Percentiles rank a stretch among this genome's conserved stretches.
Evolutionary conservation across 2,329 filamentous ascomycete species (phyloP).

Genomic region (Scytalidium sp.): DNA sequence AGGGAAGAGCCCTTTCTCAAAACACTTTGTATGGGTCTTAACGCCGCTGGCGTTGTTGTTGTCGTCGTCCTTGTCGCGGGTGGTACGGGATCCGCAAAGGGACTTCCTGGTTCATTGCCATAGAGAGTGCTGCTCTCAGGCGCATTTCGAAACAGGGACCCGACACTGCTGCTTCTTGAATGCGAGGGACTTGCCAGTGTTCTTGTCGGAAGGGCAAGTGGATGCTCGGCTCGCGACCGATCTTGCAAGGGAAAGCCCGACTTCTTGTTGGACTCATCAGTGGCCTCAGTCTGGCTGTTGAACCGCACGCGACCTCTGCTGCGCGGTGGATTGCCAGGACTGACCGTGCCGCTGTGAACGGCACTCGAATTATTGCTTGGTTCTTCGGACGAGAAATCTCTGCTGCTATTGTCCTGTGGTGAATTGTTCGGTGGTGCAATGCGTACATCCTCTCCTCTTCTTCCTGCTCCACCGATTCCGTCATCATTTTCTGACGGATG

Average conservation of each 20-base stretch:
- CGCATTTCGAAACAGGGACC: conserved; percentile 13
- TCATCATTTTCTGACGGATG: too few species aligned
- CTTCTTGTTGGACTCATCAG: conserved; percentile 24
- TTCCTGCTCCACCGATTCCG: not conserved
- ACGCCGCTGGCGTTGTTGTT: too few species aligned
- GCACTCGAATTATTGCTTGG: conserved; percentile 16
- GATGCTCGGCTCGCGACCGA: conserved; percentile 11
- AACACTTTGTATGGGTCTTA: conserved; percentile 22
- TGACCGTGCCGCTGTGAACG: conserved; percentile 19
- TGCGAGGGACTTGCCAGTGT: conserved; percentile 17
- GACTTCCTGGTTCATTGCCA: conserved; percentile 20
- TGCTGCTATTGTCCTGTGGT: not conserved
- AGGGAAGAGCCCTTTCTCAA: conserved; percentile 20
- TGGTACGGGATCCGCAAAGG: conserved; percentile 19
- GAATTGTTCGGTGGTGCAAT: not conserved
- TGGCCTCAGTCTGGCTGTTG: conserved; percentile 27
- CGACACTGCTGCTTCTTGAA: conserved; percentile 22
- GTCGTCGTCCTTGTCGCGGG: conserved; percentile 10
- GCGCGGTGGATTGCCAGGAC: conserved; percentile 11
- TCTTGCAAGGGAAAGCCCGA: conserved; percentile 20
- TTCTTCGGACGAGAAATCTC: conserved; percentile 16
- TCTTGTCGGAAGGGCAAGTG: conserved; percentile 13
- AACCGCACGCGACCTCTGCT: conserved; percentile 27
- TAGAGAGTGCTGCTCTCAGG: conserved; percentile 9
- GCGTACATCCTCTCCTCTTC: not conserved